These are phyloP conservation scores for Cinnamomum chago DNA, from an alignment of 164 flowering plant species.

Conservation along the genomic window DNA sequence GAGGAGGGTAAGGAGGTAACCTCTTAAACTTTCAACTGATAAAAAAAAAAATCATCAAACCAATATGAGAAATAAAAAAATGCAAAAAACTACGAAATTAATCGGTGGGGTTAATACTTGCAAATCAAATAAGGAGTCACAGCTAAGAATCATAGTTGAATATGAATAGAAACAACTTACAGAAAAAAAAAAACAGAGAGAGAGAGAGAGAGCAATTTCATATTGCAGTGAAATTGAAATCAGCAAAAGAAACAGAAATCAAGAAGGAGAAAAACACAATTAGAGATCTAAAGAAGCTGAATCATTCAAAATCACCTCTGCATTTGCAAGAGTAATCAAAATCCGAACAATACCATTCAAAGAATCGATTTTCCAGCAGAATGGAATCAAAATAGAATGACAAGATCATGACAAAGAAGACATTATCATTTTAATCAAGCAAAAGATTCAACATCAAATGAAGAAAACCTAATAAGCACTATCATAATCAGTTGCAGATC, in stretches of 20 bases:
- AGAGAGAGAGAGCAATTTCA: too few species aligned
- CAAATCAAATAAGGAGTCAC: not conserved
- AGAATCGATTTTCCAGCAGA: too few species aligned
- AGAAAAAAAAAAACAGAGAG: too few species aligned
- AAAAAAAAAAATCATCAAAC: not conserved
- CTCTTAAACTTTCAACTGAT: too few species aligned
- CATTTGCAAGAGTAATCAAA: not conserved
- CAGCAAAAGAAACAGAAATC: not conserved
- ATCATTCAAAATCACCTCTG: not conserved
- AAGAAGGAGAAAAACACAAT: not conserved
- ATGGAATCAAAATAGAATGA: too few species aligned
- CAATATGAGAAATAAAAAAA: too few species aligned
- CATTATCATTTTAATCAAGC: too few species aligned
- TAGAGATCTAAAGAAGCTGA: too few species aligned
- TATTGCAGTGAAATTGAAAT: too few species aligned
- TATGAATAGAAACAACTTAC: not conserved
- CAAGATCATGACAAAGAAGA: not conserved
- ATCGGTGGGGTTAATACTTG: not conserved
- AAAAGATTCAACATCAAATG: too few species aligned
- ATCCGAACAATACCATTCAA: not conserved
- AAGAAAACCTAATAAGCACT: too few species aligned
- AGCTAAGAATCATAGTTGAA: not conserved
- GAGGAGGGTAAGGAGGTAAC: not conserved
- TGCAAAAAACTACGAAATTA: not conserved
- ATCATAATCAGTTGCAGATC: too few species aligned